Conservation (phyloP, 1,284 basidiomycete genomes). For the Heliocybe sulcata region DNA sequence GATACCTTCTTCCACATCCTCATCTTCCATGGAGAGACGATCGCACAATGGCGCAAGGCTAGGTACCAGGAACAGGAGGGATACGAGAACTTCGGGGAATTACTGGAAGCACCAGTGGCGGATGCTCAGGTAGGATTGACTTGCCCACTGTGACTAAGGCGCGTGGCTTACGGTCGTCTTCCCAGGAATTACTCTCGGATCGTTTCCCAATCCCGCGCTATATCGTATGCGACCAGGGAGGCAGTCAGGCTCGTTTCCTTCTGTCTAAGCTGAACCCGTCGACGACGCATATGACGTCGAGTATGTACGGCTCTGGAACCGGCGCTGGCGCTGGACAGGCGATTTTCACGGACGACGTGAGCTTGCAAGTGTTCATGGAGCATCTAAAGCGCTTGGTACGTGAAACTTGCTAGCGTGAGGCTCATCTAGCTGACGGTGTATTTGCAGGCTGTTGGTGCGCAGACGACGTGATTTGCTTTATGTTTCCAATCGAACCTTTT, state of each 20-base stretch:
- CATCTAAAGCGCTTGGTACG: slow-evolving; percentile 83
- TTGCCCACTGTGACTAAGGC: slow-evolving; percentile 6
- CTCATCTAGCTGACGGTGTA: slow-evolving; percentile 6
- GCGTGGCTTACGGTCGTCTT: neutral
- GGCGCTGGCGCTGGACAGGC: slow-evolving; percentile 74
- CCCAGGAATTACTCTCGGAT: slow-evolving; percentile 86
- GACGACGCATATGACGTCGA: slow-evolving; percentile 92
- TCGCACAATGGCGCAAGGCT: slow-evolving; percentile 98
- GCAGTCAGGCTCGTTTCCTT: slow-evolving; percentile 96
- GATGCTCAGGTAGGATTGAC: slow-evolving; percentile 58
- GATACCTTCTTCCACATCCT: slow-evolving; percentile 99
- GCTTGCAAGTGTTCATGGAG: slow-evolving; percentile 95
- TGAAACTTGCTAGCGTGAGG: slow-evolving; percentile 5
- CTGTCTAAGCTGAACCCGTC: slow-evolving; percentile 96
- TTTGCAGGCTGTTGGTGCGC: slow-evolving; percentile 59
- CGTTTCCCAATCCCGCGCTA: slow-evolving; percentile 97
- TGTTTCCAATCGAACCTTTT: too few species aligned
- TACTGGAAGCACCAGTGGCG: slow-evolving; percentile 77
- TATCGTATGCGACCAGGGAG: slow-evolving; percentile 97
- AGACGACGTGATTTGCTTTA: slow-evolving; percentile 42
- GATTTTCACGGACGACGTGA: slow-evolving; percentile 99
- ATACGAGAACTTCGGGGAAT: slow-evolving; percentile 97
- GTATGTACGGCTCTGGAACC: slow-evolving; percentile 74
- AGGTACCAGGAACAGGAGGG: slow-evolving; percentile 99
- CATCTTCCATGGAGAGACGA: slow-evolving; percentile 98